These are phyloP conservation scores for Pichia sp. DNA, from an alignment of 1,139 yeast species.

Conservation along the genomic window DNA sequence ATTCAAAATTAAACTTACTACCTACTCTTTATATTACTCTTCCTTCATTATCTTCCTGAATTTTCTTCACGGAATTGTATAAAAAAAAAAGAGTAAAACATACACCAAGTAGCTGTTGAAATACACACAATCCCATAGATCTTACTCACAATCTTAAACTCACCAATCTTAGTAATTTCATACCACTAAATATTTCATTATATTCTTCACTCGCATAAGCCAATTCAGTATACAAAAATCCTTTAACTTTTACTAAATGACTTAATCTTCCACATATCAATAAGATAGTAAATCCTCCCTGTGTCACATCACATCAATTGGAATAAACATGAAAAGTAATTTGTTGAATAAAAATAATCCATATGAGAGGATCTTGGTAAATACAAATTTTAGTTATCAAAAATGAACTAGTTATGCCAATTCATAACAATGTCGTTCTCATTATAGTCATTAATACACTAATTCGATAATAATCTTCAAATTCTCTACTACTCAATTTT, in stretches of 20 bases:
- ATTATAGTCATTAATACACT: conserved; percentile 49
- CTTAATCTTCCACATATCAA: conserved; percentile 26
- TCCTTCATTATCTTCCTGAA: neutral
- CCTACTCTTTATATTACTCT: no score
- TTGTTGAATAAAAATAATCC: conserved; percentile 48
- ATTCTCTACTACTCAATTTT: conserved; percentile 37
- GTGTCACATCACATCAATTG: conserved; percentile 73
- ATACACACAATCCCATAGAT: conserved; percentile 49
- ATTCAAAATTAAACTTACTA: no score
- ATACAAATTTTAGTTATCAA: conserved; percentile 50
- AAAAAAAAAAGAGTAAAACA: conserved; percentile 30
- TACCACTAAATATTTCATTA: conserved; percentile 26
- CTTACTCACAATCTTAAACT: conserved; percentile 56
- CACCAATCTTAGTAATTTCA: conserved; percentile 35
- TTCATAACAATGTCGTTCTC: conserved; percentile 56
- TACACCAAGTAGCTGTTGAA: conserved; percentile 34
- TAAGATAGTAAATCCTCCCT: conserved; percentile 66
- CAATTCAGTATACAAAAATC: conserved; percentile 14
- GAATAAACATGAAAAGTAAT: conserved; percentile 51
- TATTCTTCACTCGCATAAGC: conserved; percentile 5
- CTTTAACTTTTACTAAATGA: conserved; percentile 13
- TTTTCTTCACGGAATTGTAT: conserved; percentile 27
- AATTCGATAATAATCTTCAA: conserved; percentile 34
- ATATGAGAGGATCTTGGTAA: conserved; percentile 50
- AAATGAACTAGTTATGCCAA: conserved; percentile 57